phyloP scores from a whole-genome alignment of 176 grass and related monocot species.

The Lolium perenne region DNA sequence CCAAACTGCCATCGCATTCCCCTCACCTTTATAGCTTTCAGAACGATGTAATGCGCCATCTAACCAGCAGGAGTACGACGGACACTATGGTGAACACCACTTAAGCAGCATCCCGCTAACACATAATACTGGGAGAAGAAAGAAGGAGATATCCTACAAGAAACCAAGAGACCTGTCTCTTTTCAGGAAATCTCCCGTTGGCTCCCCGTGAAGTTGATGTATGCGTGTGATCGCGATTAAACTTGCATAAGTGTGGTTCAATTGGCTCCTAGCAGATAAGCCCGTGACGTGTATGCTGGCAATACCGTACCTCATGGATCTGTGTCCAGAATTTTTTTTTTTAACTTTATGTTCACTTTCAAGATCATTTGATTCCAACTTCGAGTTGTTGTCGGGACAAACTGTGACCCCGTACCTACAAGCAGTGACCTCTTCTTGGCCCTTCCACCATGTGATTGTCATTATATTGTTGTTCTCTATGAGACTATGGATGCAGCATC shows the following conservation, averaged over 20 bases:
- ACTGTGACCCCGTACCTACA: conserved; percentile 69
- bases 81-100: neutral
- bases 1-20: conserved; percentile 36
- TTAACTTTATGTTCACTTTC: neutral
- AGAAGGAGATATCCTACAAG: neutral
- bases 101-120: neutral
- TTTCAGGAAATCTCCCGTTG: neutral
- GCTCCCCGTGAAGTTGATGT: neutral
- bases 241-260: conserved; percentile 18
- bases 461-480: conserved; percentile 19
- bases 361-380: neutral
- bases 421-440: conserved; percentile 29
- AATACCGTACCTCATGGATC: conserved; percentile 2
- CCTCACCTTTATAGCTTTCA: neutral
- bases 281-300: conserved; percentile 24
- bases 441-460: conserved; percentile 22
- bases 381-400: conserved; percentile 48
- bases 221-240: neutral
- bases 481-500: conserved; percentile 5
- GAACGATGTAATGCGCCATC: conserved; percentile 29
- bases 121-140: neutral
- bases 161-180: conserved; percentile 16
- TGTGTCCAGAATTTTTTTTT: conserved; percentile 7
- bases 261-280: conserved; percentile 33
- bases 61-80: neutral